Percentiles rank a stretch among this genome's conserved stretches.
These are phyloP conservation scores for Furcasterigmium sp. DNA, from an alignment of 2,329 filamentous ascomycete genomes.

Conservation along the genomic window DNA sequence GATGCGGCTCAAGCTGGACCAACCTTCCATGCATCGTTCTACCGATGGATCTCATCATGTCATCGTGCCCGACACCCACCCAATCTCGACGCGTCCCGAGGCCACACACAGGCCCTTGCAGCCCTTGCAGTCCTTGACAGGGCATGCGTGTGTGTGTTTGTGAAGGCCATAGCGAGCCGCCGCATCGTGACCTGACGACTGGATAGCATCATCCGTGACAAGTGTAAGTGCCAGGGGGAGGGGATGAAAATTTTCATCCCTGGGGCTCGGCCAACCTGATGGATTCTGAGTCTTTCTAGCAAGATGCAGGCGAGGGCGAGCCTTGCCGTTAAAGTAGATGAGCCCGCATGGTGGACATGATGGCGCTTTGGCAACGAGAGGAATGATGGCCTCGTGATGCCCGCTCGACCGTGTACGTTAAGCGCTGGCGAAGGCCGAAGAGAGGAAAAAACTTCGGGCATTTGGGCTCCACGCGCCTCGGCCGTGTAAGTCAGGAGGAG, in stretches of 20 bases:
- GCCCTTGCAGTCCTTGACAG: background rate
- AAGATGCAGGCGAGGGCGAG: no score
- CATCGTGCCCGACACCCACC: background rate
- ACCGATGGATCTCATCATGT: conserved; percentile 1
- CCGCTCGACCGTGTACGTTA: conserved; percentile 5
- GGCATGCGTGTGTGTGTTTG: no score
- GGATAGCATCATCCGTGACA: conserved; percentile 2
- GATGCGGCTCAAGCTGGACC: background rate
- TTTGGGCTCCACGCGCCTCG: background rate
- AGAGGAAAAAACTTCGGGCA: conserved; percentile 1
- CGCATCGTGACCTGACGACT: conserved; percentile 1
- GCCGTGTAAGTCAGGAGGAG: conserved; percentile 7
- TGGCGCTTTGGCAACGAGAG: no score
- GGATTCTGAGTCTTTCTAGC: no score
- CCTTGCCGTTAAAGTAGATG: conserved; percentile 6
- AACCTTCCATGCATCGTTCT: background rate
- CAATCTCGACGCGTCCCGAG: background rate
- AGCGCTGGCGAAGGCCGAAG: conserved; percentile 9
- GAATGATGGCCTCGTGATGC: no score
- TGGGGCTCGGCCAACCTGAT: no score
- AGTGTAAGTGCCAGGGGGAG: no score
- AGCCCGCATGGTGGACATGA: conserved; percentile 9
- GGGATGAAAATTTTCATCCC: no score
- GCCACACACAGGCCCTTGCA: background rate
- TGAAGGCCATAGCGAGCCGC: background rate